Evolutionary conservation across 2,329 filamentous ascomycete genomes (phyloP).

Genomic region (Penicillium oxalicum): DNA sequence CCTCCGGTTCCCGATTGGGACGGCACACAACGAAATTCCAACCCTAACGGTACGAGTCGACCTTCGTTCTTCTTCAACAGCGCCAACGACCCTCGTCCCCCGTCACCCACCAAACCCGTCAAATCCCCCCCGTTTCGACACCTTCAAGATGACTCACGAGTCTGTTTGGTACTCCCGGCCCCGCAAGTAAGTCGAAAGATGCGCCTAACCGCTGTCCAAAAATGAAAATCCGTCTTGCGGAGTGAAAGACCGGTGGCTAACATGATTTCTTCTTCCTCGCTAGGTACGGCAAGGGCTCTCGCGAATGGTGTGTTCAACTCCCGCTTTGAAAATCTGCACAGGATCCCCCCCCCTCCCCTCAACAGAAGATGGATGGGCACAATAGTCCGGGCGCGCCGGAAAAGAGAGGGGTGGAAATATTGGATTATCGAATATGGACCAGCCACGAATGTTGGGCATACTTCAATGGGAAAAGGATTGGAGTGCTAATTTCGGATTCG

Average conservation of each 20-base stretch:
- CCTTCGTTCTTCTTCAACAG: slow-evolving; percentile 28
- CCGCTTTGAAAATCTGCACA: slow-evolving; percentile 1
- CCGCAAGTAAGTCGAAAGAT: slow-evolving; percentile 59
- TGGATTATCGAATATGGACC: neutral
- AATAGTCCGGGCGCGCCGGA: neutral
- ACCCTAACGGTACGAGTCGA: slow-evolving; percentile 20
- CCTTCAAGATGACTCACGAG: slow-evolving; percentile 74
- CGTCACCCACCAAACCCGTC: slow-evolving; percentile 31
- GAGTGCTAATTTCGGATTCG: slow-evolving; percentile 21
- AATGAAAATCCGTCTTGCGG: neutral
- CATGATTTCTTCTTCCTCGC: slow-evolving; percentile 5
- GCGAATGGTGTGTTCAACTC: slow-evolving; percentile 68
- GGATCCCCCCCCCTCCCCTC: neutral
- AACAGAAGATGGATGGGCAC: slow-evolving; percentile 6
- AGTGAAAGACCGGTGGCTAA: slow-evolving; percentile 15
- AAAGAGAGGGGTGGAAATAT: neutral
- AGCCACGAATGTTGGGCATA: too few relatives aligned
- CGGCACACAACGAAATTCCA: slow-evolving; percentile 33
- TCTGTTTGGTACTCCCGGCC: slow-evolving; percentile 99
- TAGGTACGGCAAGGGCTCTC: slow-evolving; percentile 78
- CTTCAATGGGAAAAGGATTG: neutral
- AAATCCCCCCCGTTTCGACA: slow-evolving; percentile 33
- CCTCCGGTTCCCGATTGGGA: slow-evolving; percentile 18
- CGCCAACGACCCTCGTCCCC: slow-evolving; percentile 30
- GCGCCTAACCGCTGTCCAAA: slow-evolving; percentile 10